These are phyloP conservation scores for Hippophae gyantsensis DNA, from an alignment of 306 rosid genomes.

Conservation along the genomic window DNA sequence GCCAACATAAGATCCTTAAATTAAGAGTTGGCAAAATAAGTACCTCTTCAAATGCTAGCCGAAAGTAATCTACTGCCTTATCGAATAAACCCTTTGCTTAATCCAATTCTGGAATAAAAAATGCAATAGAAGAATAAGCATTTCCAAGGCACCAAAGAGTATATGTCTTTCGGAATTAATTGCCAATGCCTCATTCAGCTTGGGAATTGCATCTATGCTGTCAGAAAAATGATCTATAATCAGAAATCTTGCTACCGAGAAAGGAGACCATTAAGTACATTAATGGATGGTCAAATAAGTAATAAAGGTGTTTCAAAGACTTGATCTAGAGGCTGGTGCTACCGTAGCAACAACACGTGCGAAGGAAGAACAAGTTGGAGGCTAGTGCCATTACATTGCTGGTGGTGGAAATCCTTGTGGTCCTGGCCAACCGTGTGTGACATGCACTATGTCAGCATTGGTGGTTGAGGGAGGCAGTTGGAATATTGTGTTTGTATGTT, in stretches of 20 bases:
- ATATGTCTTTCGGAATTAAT: conserved; percentile 65
- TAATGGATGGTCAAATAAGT: not conserved
- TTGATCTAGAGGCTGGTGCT: too few relatives aligned
- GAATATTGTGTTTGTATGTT: too few relatives aligned
- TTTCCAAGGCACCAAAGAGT: conserved; percentile 89
- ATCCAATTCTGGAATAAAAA: conserved; percentile 49
- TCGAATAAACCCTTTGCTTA: conserved; percentile 59
- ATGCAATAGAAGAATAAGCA: conserved; percentile 62
- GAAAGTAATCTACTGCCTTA: conserved; percentile 44
- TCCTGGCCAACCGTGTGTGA: too few relatives aligned
- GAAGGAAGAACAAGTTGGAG: too few relatives aligned
- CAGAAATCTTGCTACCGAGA: not conserved
- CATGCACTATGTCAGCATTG: too few relatives aligned
- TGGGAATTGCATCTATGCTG: conserved; percentile 50
- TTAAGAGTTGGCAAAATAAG: not conserved
- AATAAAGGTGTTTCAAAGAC: not conserved
- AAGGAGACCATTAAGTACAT: too few relatives aligned
- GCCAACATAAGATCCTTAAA: not conserved
- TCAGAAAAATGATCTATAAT: conserved; percentile 1
- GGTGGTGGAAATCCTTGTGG: too few relatives aligned
- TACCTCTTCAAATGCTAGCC: conserved; percentile 69
- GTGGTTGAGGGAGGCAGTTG: too few relatives aligned
- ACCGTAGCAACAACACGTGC: too few relatives aligned
- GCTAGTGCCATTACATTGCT: too few relatives aligned
- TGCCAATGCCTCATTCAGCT: conserved; percentile 67